A percentile compares a stretch with the other conserved stretches of the same genome.
phyloP scores from a whole-genome alignment of 1,284 basidiomycete genomes.

The Irpex sp. region DNA sequence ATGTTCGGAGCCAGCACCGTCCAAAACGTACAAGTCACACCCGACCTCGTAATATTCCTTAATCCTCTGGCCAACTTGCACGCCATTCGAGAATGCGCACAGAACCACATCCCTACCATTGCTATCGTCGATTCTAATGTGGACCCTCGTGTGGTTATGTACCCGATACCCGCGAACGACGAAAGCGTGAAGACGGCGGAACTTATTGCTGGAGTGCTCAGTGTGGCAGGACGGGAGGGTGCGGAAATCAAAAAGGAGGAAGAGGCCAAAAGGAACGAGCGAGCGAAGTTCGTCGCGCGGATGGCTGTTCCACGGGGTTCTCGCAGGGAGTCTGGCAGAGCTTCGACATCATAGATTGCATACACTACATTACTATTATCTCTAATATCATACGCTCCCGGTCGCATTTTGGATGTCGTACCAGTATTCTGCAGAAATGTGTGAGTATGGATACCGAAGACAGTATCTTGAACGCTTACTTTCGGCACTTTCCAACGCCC shows the following conservation, averaged over 20 bases:
- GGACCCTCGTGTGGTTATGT: constrained; percentile 96
- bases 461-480: constrained; percentile 46
- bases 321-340: not conserved
- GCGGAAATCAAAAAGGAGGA: constrained; percentile 36
- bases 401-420: constrained; percentile 51
- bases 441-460: constrained; percentile 5
- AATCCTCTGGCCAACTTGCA: constrained; percentile 84
- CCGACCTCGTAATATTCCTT: constrained; percentile 87
- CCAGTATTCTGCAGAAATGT: constrained; percentile 54
- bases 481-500: constrained; percentile 88
- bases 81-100: constrained; percentile 84
- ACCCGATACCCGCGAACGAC: constrained; percentile 98
- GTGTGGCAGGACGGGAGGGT: constrained; percentile 89
- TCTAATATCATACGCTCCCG: constrained; percentile 16
- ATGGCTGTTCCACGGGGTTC: constrained; percentile 1
- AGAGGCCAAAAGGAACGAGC: constrained; percentile 16
- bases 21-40: constrained; percentile 59
- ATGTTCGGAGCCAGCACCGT: constrained; percentile 68
- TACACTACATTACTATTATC: constrained; percentile 9
- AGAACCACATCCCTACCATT: constrained; percentile 82
- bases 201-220: constrained; percentile 86
- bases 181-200: constrained; percentile 91
- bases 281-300: constrained; percentile 1
- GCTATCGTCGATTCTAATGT: constrained; percentile 94
- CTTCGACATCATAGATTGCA: not conserved